phyloP scores from a whole-genome alignment of 148 eudicot genomes.

The Polygonum maritimum region DNA sequence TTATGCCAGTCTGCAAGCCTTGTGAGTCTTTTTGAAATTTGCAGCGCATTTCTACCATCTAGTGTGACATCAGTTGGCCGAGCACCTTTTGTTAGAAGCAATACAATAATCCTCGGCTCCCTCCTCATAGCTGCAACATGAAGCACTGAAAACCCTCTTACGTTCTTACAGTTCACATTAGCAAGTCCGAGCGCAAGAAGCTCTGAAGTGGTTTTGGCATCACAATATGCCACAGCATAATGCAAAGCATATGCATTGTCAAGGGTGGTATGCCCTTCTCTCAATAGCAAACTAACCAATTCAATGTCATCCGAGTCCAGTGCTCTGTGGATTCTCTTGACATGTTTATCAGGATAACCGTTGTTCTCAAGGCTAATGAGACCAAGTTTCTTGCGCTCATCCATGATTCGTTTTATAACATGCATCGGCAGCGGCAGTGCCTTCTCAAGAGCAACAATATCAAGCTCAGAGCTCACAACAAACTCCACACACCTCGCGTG shows the following conservation, averaged over 20 bases:
- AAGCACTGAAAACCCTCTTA: slow-evolving; percentile 63
- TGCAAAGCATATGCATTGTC: slow-evolving; percentile 84
- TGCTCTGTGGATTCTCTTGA: slow-evolving; percentile 77
- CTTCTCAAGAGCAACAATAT: slow-evolving; percentile 59
- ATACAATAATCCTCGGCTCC: slow-evolving; percentile 76
- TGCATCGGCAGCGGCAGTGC: slow-evolving; percentile 34
- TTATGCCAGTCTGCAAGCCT: slow-evolving; percentile 40
- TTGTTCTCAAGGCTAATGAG: slow-evolving; percentile 32
- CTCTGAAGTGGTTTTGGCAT: slow-evolving; percentile 57
- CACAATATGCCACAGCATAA: slow-evolving; percentile 85
- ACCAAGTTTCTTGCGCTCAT: slow-evolving; percentile 46
- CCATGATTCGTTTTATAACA: slow-evolving; percentile 52
- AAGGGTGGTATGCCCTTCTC: slow-evolving; percentile 59
- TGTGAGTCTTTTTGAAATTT: slow-evolving; percentile 70
- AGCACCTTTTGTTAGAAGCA: slow-evolving; percentile 87
- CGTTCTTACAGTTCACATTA: slow-evolving; percentile 54
- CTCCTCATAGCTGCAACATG: slow-evolving; percentile 89
- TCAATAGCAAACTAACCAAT: slow-evolving; percentile 62
- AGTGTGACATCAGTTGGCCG: slow-evolving; percentile 54
- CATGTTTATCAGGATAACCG: slow-evolving; percentile 61
- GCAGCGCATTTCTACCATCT: slow-evolving; percentile 84
- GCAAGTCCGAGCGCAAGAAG: slow-evolving; percentile 77
- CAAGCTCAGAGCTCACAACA: slow-evolving; percentile 51
- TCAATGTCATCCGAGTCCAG: slow-evolving; percentile 93
- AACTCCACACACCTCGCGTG: slow-evolving; percentile 48